These are phyloP conservation scores for Amanita subjunquillea DNA, from an alignment of 768 basidiomycete genomes.

Conservation along the genomic window DNA sequence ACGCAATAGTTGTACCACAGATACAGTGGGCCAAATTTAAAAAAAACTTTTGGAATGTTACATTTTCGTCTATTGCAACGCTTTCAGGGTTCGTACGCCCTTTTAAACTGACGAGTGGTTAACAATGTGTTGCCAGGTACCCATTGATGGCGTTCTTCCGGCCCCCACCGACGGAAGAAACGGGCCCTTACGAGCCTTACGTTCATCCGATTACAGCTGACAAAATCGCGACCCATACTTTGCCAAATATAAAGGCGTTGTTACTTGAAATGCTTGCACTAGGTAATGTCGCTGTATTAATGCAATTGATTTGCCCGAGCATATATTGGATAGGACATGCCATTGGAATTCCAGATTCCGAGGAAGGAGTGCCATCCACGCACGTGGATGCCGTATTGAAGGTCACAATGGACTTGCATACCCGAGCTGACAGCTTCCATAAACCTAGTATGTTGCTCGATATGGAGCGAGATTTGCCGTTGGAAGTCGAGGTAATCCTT, in stretches of 20 bases:
- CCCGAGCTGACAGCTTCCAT: conserved; percentile 31
- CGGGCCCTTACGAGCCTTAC: conserved; percentile 27
- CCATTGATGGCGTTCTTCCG: conserved; percentile 43
- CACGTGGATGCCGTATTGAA: conserved; percentile 28
- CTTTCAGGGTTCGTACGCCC: conserved; percentile 25
- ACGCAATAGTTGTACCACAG: conserved; percentile 37
- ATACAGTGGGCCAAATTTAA: conserved; percentile 53
- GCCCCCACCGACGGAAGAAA: conserved; percentile 26
- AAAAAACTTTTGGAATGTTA: conserved; percentile 60
- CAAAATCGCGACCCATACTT: conserved; percentile 28
- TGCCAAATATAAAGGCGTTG: conserved; percentile 36
- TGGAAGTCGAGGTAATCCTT: conserved; percentile 59
- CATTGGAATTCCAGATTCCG: conserved; percentile 36
- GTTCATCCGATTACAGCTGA: conserved; percentile 29
- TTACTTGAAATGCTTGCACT: conserved; percentile 35
- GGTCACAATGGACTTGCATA: conserved; percentile 27
- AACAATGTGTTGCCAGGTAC: conserved; percentile 15
- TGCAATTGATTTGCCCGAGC: background rate
- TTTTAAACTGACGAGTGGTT: background rate
- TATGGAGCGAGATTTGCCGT: conserved; percentile 38
- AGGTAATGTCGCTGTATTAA: conserved; percentile 16
- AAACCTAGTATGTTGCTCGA: conserved; percentile 59
- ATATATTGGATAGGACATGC: conserved; percentile 21
- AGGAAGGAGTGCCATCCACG: conserved; percentile 36
- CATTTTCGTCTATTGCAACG: conserved; percentile 41